Percentiles rank a stretch among this genome's conserved stretches.
Conservation (phyloP, 2,329 filamentous ascomycete genomes). For the Ascochyta fabae region DNA sequence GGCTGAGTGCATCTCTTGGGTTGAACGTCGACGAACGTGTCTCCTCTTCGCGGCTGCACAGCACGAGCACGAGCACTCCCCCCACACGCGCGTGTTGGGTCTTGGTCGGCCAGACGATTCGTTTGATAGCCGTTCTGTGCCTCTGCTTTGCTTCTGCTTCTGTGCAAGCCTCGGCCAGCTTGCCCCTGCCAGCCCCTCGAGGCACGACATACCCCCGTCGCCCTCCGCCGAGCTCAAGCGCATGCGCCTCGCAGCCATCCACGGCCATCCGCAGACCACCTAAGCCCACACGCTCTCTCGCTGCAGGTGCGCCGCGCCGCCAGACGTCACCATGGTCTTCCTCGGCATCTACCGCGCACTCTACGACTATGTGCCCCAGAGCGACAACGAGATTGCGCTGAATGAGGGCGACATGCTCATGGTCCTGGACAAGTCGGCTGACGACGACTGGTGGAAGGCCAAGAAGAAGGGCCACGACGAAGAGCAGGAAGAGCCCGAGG, state of each 20-base stretch:
- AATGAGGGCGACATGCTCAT: conserved; percentile 87
- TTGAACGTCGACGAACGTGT: conserved; percentile 10
- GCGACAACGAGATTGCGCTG: conserved; percentile 83
- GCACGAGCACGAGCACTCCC: conserved; percentile 12
- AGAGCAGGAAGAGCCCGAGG: conserved; percentile 89
- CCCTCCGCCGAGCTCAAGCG: conserved; percentile 14
- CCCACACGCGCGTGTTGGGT: conserved; percentile 18
- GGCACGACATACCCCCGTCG: conserved; percentile 14
- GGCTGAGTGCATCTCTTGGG: conserved; percentile 4
- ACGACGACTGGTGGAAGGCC: conserved; percentile 91
- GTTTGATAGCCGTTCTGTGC: neutral
- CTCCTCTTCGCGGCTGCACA: conserved; percentile 12
- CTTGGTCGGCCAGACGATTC: conserved; percentile 11
- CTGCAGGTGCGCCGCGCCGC: conserved; percentile 15
- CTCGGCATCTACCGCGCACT: conserved; percentile 87
- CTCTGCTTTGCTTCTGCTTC: conserved; percentile 2
- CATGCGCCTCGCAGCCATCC: conserved; percentile 12
- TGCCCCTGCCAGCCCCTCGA: conserved; percentile 18
- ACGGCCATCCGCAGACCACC: conserved; percentile 9
- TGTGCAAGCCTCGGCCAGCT: conserved; percentile 11
- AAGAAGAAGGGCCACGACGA: conserved; percentile 83
- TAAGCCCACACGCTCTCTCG: neutral
- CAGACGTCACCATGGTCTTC: conserved; percentile 74
- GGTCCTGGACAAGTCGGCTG: conserved; percentile 77
- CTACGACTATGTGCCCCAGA: conserved; percentile 91